Percentiles rank a stretch among this genome's conserved stretches.
Conservation (phyloP, 176 grass and related monocot genomes). For the Alloteropsis semialata region DNA sequence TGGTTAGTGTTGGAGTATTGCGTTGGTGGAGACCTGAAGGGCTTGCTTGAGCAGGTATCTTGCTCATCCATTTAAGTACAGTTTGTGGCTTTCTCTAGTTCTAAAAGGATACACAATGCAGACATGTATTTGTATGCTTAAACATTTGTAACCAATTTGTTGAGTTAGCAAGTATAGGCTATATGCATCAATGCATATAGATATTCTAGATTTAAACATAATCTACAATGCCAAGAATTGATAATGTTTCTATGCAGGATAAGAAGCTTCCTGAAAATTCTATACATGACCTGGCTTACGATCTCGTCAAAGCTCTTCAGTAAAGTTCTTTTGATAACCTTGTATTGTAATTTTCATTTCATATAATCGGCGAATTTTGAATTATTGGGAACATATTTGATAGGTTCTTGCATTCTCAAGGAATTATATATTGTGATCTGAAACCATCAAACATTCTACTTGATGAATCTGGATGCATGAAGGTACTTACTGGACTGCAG, state of each 20-base stretch:
- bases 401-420: conserved; percentile 99
- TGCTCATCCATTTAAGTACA: not conserved
- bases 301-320: conserved; percentile 89
- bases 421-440: conserved; percentile 94
- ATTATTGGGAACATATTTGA: conserved; percentile 23
- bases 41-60: conserved; percentile 80
- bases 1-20: conserved; percentile 96
- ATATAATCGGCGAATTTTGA: conserved; percentile 15
- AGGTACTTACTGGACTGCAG: conserved; percentile 53
- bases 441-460: conserved; percentile 98
- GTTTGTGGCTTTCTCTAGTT: conserved; percentile 26
- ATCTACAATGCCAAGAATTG: no score
- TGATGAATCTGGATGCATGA: conserved; percentile 94
- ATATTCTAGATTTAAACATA: conserved; percentile 13
- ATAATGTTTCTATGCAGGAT: conserved; percentile 58
- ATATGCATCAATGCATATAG: not conserved
- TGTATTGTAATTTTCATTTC: conserved; percentile 36
- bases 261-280: conserved; percentile 81
- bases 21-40: conserved; percentile 83
- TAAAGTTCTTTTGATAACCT: conserved; percentile 43
- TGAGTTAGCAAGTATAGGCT: conserved; percentile 1
- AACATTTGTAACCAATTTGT: not conserved
- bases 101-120: conserved; percentile 9
- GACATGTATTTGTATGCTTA: not conserved
- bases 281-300: conserved; percentile 82